Evolutionary conservation across 106 monocot species (phyloP).

Genomic region (Dioscorea dumetorum): DNA sequence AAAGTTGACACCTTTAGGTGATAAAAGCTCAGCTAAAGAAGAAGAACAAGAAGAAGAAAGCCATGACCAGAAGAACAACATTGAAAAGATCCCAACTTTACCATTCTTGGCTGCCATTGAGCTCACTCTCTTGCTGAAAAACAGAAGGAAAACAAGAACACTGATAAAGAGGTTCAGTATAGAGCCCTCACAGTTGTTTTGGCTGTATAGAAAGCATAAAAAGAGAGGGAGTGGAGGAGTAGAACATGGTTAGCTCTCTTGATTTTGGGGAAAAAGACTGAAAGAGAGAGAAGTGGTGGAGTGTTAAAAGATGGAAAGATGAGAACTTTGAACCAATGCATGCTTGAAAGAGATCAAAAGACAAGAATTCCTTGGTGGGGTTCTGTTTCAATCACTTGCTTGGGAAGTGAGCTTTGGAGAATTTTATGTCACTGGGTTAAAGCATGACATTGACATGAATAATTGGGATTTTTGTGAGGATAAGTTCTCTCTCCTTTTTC

Average conservation of each 20-base stretch:
- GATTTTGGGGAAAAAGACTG: not conserved
- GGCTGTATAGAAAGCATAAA: constrained; percentile 10
- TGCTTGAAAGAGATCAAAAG: not conserved
- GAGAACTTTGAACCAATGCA: not conserved
- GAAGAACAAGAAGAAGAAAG: constrained; percentile 15
- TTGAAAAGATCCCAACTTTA: constrained; percentile 7
- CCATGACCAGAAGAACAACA: constrained; percentile 35
- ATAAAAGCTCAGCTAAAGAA: constrained; percentile 41
- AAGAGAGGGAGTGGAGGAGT: constrained; percentile 18
- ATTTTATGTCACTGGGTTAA: not conserved
- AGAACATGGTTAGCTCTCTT: constrained; percentile 29
- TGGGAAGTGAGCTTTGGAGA: constrained; percentile 6
- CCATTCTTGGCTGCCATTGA: constrained; percentile 17
- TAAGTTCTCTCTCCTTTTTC: too few relatives aligned
- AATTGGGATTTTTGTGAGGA: not conserved
- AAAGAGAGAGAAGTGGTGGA: constrained; percentile 7
- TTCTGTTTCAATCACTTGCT: constrained; percentile 7
- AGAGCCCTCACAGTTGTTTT: not conserved
- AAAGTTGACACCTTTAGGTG: constrained; percentile 75
- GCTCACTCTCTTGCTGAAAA: not conserved
- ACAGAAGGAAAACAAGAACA: constrained; percentile 11
- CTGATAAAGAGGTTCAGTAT: constrained; percentile 6
- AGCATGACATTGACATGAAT: not conserved
- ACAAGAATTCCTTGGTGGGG: constrained; percentile 2
- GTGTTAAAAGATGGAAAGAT: not conserved